Base-by-base conservation (phyloP, 352 stramenopile species). In the Globisporangium perplexum region DNA sequence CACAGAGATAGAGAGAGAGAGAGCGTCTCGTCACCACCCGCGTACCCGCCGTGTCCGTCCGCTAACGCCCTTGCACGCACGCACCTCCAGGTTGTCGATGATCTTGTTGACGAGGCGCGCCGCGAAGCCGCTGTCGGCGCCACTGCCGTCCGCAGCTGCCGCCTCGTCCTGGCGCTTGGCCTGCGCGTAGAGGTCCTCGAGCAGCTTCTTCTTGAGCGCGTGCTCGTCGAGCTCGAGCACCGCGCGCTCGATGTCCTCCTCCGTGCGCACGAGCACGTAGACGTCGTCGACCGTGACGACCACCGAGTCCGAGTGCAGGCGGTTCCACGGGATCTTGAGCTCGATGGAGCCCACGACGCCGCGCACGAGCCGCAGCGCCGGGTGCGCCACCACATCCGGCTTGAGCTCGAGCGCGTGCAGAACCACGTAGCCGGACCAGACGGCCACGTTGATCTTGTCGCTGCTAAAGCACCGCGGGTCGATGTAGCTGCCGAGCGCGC, bases 251-350 rank as follows among this genome's bases (percentile, higher is more conserved):
- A 95, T 74, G 41, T 95, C 85, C 31, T 88, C 83, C 59, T 92
- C 79, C 10, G 81, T 89, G 50, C 73, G 75, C 47, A 92, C 60
- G 39, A 95, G 53, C 39, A 94, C 55, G 53, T 95, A 93, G 39
- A 95, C 80, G 45, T 94, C 85, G 55, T 95, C 85, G 45, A 95
- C 74, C 11, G 80, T 95, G 57, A 88, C 73, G 36, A 94, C 74
- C 30, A 95, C 82, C 41, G 85, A 94, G 65, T 95, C 85, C 43
- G 78, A 92, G 45, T 93, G 78, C 49, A 95, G 69, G 6, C 83
- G 81, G 55, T 95, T 95, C 85, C 85, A 95, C 50, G 85, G 85
- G 58, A 95, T 95, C 65, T 93, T 93, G 60, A 95, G 82, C 65
- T 93, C 85, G 47, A 95, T 71, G n/a, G 78, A 90, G 51, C 83